Percentiles rank a stretch among this genome's conserved stretches.
Conservation (phyloP, 73 alveolate species). For the Diophrys appendiculata region DNA sequence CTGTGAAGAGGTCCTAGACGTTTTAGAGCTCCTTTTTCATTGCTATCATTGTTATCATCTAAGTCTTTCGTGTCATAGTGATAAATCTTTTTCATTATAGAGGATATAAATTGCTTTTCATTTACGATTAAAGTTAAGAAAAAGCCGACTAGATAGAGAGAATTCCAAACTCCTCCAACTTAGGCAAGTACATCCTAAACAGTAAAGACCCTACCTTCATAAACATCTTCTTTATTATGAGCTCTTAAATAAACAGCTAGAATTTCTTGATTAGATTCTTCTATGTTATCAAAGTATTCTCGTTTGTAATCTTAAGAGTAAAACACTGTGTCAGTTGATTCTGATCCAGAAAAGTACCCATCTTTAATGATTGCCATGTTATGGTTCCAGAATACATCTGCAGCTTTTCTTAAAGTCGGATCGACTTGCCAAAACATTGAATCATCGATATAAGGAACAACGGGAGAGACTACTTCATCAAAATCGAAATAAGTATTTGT, state of each 20-base stretch:
- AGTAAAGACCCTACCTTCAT: not conserved
- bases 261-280: not conserved
- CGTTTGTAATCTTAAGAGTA: not conserved
- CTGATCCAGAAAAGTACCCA: not conserved
- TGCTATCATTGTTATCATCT: not conserved
- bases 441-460: not conserved
- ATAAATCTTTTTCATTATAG: not conserved
- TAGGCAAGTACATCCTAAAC: not conserved
- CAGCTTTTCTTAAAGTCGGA: not conserved
- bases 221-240: not conserved
- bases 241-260: not conserved
- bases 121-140: not conserved
- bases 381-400: not conserved
- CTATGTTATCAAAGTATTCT: conserved; percentile 1
- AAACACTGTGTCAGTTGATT: not conserved
- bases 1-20: not conserved
- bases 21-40: not conserved
- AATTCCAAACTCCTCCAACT: not conserved
- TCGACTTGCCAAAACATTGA: not conserved
- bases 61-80: not conserved
- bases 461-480: not conserved
- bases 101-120: not conserved
- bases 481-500: not conserved
- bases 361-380: not conserved
- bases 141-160: not conserved